Base-by-base conservation (phyloP, 202 grass and related monocot genomes). In the Setaria italica region DNA sequence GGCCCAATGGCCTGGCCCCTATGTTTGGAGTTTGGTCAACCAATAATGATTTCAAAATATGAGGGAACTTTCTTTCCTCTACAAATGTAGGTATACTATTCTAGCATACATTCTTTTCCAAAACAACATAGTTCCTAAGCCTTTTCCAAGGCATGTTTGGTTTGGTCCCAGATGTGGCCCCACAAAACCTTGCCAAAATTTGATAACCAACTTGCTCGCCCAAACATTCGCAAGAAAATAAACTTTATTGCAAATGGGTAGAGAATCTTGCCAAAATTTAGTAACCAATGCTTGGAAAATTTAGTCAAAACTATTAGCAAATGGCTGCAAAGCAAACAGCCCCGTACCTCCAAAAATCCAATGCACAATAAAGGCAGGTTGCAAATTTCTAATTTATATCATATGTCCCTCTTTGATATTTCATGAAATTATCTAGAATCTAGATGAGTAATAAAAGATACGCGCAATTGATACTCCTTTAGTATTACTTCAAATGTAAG, bases 401-500 rank as follows among this genome's bases (percentile, higher is more conserved):
- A 45, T 34, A 29, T 29, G 39, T 34, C 72, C 43, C 20, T 25
- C n/a, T 35, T 77, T 25, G 49, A 70, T 62, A 77, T 42, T 77
- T 51, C 33, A 78, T 45, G 11, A 5, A 35, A 63, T 73, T 56
- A 55, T 78, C 11, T 46, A 72, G 49, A 42, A 56, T 78, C 8
- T 35, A 72, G 49, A 41, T 41, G 45, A 33, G 49, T 32, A 19
- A 25, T 45, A 19, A 55, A 64, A n/a, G 54, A 72, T 62, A 71
- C 5, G 55, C 3, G 0, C 3, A 66, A 65, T 5, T 55, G 16
- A 6, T 51, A 35, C 13, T 83, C 4, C 0, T 13, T 60, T 76
- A 82, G 9, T 41, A 57, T 62, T 72, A 72, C 14, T 32, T 84
- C 48, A 66, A 62, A 53, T 55, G 56, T n/a, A 62, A 75, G 32